Evolutionary conservation across 345 rosid genomes (phyloP), one percentile per base, ranked within the genome.

Genomic region (Draba incana): DNA sequence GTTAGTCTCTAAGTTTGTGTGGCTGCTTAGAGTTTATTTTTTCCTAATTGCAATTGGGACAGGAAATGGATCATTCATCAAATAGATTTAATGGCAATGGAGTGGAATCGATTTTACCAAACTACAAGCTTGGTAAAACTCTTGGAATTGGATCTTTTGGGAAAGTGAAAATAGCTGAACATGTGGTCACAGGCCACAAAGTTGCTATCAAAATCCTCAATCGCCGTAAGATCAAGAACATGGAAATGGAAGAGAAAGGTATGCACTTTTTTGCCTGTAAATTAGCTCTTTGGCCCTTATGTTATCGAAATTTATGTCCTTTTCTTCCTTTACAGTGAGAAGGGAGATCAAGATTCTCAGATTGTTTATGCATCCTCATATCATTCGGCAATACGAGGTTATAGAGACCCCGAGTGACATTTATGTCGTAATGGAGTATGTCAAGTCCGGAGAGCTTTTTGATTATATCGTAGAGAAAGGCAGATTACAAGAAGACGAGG

Each of bases 161-260:
- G 12, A 89, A 94, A 83, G 99, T 94, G 56, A 94, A 91, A 77
- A 81, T 89, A 55, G 99, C 99, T 1, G 88, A 81, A 80, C 99
- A 94, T 81, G 81, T 81, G 28, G 77, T 82, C 66, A 94, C 99
- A 0, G 85, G 96, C 31, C 88, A 82, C 74, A 89, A 91, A 77
- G 99, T 94, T 75, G 99, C 99, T 13, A 82, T 94, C 75, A 94
- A 94, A 84, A 89, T 94, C 62, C 96, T 94, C 52, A 89, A 89
- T 55, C 99, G 95, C 6, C 87, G 85, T 41, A 88, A 86, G 83
- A 87, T 94, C 66, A 82, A 77, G 70, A 84, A 82, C 57, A 75
- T 83, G 87, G 88, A 82, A 33, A 94, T 91, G 99, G 95, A 91
- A 73, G 96, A 89, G 75, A 94, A 94, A 89, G 99, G 99, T 90